phyloP scores from a whole-genome alignment of 108 stramenopile species.

The Chaetoceros tenuissimus region DNA sequence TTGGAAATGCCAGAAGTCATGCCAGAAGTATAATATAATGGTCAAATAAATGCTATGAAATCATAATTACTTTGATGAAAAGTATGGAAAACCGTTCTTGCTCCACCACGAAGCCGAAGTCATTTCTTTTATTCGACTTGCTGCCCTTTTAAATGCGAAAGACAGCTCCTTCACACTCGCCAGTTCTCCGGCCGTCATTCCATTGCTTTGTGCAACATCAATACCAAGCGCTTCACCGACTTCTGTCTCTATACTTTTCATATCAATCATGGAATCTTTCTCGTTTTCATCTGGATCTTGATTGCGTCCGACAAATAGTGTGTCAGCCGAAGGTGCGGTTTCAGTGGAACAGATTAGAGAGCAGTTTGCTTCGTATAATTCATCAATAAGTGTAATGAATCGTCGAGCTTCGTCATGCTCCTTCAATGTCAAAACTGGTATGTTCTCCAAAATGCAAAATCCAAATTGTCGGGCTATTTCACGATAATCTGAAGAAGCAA shows the following conservation, averaged over 20 bases:
- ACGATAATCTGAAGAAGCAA: constrained; percentile 89
- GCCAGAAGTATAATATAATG: background rate
- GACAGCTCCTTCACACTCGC: constrained; percentile 78
- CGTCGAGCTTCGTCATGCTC: constrained; percentile 80
- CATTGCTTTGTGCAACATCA: constrained; percentile 40
- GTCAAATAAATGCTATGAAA: background rate
- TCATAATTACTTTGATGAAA: background rate
- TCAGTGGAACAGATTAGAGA: constrained; percentile 48
- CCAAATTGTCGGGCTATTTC: constrained; percentile 82
- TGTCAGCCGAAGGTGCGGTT: constrained; percentile 23
- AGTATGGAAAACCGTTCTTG: constrained; percentile 6
- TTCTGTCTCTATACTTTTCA: constrained; percentile 2
- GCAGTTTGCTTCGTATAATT: constrained; percentile 87
- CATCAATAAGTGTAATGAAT: constrained; percentile 96
- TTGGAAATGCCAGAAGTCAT: constrained; percentile 27
- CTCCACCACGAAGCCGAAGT: constrained; percentile 74
- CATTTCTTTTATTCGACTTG: constrained; percentile 83
- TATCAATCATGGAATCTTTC: constrained; percentile 2
- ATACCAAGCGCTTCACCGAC: constrained; percentile 27
- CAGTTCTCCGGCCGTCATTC: constrained; percentile 48
- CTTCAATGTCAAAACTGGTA: constrained; percentile 70
- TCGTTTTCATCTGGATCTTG: constrained; percentile 10
- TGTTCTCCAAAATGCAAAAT: constrained; percentile 65
- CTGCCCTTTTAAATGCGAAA: constrained; percentile 76
- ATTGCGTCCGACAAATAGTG: constrained; percentile 31